Evolutionary conservation across 148 eudicot genomes (phyloP).

Genomic region (Mesembryanthemum crystallinum): DNA sequence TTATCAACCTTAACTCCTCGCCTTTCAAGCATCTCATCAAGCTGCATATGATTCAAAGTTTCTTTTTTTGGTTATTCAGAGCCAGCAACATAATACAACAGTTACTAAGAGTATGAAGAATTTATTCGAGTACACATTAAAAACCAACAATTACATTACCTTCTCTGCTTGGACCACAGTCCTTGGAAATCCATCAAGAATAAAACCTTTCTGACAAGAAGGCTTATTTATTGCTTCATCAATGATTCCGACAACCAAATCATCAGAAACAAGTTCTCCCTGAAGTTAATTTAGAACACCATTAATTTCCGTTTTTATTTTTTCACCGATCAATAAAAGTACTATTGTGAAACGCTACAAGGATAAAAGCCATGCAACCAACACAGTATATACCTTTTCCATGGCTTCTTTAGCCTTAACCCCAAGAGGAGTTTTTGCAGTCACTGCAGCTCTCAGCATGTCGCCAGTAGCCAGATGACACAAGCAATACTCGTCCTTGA

Average conservation of each 20-base stretch:
- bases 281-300: conserved; percentile 23
- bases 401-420: conserved; percentile 93
- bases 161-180: conserved; percentile 86
- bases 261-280: conserved; percentile 92
- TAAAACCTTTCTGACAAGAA: conserved; percentile 90
- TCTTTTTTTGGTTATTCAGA: neutral
- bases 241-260: conserved; percentile 87
- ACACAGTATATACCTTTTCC: conserved; percentile 60
- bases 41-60: conserved; percentile 38
- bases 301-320: neutral
- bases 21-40: conserved; percentile 90
- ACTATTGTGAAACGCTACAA: neutral
- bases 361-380: conserved; percentile 1
- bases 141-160: conserved; percentile 29
- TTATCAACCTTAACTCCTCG: conserved; percentile 78
- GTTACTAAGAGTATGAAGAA: neutral
- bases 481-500: conserved; percentile 91
- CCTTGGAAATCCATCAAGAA: conserved; percentile 98
- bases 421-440: conserved; percentile 91
- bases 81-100: neutral
- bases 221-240: conserved; percentile 94
- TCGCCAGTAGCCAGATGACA: conserved; percentile 98
- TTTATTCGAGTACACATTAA: neutral
- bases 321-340: neutral
- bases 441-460: conserved; percentile 97